Evolutionary conservation across 225 moss, liverwort and hornwort species (phyloP), one percentile per base, ranked within the genome.

Genomic region (Straminergon stramineum): DNA sequence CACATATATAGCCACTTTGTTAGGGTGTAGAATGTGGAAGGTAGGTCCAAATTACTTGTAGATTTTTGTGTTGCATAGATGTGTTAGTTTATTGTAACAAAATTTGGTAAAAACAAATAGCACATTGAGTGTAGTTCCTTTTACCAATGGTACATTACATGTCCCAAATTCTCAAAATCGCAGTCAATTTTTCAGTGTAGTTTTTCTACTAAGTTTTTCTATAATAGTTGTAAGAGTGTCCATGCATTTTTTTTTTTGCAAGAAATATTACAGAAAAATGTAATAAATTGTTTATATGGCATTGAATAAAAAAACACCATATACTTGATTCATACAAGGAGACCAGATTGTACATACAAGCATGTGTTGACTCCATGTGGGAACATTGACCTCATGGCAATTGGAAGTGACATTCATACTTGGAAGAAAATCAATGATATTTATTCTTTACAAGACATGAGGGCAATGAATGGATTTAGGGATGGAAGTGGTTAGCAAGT

Each of bases 1-100:
- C 6, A 28, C 10, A 28, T 43, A 1, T 27, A 45, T 4, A 17
- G 3, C 43, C 9, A 73, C 45, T 43, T 74, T 73, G 43, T 43
- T 0, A 45, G 0, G 28, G 45, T 4, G 6, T 26, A 74, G 41
- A 74, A 10, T 0, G 1, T 74, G 0, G 28, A 45, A 74, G 17
- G 11, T 74, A 71, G 16, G 27, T 71, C 15, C 9, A 71, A 71
- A 43, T 41, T 5, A 71, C 26, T 71, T 41, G 15, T 2, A 0
- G 15, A 70, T 22, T 24, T 39, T 70, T 14, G 24, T 0, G 1
- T 15, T 71, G 15, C 3, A 15, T 15, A 15, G 9, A 41, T 26
- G 15, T 24, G 3, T 14, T 24, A 69, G 22, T 34, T 31, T 48
- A 48, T 10, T 48, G 10, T 48, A 48, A 48, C 48, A 48, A 48